These are phyloP conservation scores for Chlorella ohadii DNA, from an alignment of 139 green algal genomes.

Conservation along the genomic window DNA sequence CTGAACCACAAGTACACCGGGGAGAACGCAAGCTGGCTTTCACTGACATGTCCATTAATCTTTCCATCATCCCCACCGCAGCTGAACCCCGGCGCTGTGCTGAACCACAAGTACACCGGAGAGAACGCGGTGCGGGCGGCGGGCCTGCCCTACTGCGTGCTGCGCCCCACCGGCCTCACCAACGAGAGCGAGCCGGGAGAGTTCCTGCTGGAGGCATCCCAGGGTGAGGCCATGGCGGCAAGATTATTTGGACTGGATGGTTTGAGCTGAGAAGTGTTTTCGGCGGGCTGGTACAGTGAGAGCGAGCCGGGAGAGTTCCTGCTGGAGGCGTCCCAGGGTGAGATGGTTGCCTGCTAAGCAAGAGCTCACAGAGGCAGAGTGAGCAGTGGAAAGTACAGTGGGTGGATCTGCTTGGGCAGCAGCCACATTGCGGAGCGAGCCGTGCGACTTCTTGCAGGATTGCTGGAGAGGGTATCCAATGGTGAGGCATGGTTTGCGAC, in stretches of 20 bases:
- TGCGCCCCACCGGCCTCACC: constrained; percentile 73
- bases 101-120: constrained; percentile 86
- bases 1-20: constrained; percentile 86
- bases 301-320: constrained; percentile 37
- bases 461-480: no score
- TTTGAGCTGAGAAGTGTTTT: no score
- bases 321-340: constrained; percentile 58
- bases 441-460: no score
- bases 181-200: constrained; percentile 35
- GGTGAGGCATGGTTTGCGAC: no score
- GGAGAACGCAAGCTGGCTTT: constrained; percentile 54
- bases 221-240: constrained; percentile 26
- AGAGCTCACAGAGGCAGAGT: no score
- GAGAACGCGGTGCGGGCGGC: constrained; percentile 69
- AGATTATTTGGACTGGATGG: no score
- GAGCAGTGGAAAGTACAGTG: no score
- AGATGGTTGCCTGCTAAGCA: no score
- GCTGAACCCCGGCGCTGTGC: constrained; percentile 80
- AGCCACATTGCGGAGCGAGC: no score
- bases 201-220: constrained; percentile 61
- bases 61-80: constrained; percentile 7
- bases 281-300: no score
- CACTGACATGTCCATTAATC: no score
- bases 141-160: constrained; percentile 79
- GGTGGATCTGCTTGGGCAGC: no score